These are phyloP conservation scores for Musa beccarii DNA, from an alignment of 176 grass and related monocot species.

Conservation along the genomic window DNA sequence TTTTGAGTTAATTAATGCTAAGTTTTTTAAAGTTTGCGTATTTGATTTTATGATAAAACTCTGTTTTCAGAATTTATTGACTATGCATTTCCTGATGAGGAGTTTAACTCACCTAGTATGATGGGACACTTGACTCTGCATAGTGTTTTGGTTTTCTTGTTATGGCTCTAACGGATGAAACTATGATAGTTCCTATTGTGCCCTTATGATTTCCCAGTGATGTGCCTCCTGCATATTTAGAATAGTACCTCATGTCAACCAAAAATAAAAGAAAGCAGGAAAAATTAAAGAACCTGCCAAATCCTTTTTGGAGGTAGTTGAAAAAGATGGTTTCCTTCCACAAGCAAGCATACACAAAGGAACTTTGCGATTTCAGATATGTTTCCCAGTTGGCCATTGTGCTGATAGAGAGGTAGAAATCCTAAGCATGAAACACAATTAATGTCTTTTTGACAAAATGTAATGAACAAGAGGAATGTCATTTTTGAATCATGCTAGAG, in stretches of 20 bases:
- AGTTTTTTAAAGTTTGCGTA: background rate
- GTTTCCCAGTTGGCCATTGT: no score
- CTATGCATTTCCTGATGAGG: background rate
- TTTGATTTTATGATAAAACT: background rate
- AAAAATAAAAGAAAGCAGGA: no score
- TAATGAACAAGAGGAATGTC: background rate
- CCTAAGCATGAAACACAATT: background rate
- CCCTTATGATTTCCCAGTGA: no score
- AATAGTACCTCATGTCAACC: no score
- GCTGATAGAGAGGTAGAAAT: background rate
- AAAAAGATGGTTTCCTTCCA: no score
- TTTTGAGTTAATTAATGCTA: background rate
- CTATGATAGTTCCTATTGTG: no score
- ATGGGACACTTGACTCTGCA: background rate
- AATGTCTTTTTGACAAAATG: background rate
- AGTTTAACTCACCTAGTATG: background rate
- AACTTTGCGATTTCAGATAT: no score
- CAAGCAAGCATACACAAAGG: no score
- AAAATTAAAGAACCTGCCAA: no score
- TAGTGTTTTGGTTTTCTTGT: background rate
- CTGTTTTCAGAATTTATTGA: background rate
- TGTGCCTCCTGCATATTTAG: no score
- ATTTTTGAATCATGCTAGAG: background rate
- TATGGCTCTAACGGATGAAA: background rate
- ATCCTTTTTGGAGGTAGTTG: no score